Percentiles rank a stretch among this genome's conserved stretches.
These are phyloP conservation scores for Lactarius evosmus DNA, from an alignment of 768 basidiomycete genomes.

Conservation along the genomic window DNA sequence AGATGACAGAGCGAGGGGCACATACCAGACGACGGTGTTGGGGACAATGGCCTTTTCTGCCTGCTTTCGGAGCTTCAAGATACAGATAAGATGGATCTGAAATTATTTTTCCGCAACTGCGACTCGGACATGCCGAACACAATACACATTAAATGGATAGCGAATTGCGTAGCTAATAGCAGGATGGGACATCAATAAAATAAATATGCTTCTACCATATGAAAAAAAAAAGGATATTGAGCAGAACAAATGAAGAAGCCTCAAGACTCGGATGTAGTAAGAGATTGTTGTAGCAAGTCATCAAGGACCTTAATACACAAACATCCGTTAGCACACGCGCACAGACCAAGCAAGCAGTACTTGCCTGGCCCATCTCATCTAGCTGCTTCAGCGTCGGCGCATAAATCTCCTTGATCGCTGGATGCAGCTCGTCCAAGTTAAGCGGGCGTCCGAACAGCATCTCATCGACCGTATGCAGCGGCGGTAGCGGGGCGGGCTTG, in stretches of 20 bases:
- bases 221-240: conserved; percentile 5
- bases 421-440: conserved; percentile 63
- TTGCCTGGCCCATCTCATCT: conserved; percentile 78
- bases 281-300: conserved; percentile 28
- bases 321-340: background rate
- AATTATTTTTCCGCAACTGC: conserved; percentile 6
- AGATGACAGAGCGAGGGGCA: background rate
- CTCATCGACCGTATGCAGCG: conserved; percentile 64
- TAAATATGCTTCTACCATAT: conserved; percentile 4
- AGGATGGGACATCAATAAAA: conserved; percentile 10
- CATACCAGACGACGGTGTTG: background rate
- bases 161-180: conserved; percentile 8
- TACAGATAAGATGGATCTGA: background rate
- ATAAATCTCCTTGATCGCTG: conserved; percentile 68
- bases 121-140: conserved; percentile 7
- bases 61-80: background rate
- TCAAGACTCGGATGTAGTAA: conserved; percentile 8
- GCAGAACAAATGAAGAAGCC: background rate
- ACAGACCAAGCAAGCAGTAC: conserved; percentile 19
- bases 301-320: conserved; percentile 30
- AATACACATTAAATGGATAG: conserved; percentile 20
- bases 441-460: conserved; percentile 66
- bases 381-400: conserved; percentile 65
- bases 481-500: conserved; percentile 37
- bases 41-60: background rate